Evolutionary conservation across 106 monocot genomes (phyloP).

Genomic region (Dendrobium nobile): DNA sequence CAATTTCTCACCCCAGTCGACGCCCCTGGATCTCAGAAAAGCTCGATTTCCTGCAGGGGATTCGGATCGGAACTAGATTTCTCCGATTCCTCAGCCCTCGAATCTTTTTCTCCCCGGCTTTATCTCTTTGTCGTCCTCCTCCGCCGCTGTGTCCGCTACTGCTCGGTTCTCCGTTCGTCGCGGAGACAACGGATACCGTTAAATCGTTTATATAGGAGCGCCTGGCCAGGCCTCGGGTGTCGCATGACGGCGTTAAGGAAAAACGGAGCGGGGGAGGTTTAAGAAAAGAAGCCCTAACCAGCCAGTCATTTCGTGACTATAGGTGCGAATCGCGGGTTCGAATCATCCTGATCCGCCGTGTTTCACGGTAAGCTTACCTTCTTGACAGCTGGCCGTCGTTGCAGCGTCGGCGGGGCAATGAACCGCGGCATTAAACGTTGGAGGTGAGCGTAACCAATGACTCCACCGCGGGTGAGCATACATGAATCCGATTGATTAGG

Average conservation of each 20-base stretch:
- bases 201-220: not conserved
- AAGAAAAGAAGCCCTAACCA: not conserved
- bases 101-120: not conserved
- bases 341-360: not conserved
- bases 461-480: not conserved
- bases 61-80: conserved; percentile 1
- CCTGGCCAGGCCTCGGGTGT: not conserved
- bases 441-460: not conserved
- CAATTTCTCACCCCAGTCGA: not conserved
- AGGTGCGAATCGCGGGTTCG: not conserved
- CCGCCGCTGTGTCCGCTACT: not conserved
- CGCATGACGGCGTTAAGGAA: not conserved
- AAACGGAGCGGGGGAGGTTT: not conserved
- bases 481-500: not conserved
- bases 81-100: not conserved
- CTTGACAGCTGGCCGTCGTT: not conserved
- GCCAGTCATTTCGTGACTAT: not conserved
- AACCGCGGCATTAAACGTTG: not conserved
- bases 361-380: not conserved
- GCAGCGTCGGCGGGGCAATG: not conserved
- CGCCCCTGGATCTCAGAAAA: conserved; percentile 3
- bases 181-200: not conserved
- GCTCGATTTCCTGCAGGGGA: conserved; percentile 3
- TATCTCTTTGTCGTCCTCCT: not conserved
- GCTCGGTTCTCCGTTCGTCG: not conserved